Conservation (phyloP, 140 eudicot genomes). For the Flaveria floridana region DNA sequence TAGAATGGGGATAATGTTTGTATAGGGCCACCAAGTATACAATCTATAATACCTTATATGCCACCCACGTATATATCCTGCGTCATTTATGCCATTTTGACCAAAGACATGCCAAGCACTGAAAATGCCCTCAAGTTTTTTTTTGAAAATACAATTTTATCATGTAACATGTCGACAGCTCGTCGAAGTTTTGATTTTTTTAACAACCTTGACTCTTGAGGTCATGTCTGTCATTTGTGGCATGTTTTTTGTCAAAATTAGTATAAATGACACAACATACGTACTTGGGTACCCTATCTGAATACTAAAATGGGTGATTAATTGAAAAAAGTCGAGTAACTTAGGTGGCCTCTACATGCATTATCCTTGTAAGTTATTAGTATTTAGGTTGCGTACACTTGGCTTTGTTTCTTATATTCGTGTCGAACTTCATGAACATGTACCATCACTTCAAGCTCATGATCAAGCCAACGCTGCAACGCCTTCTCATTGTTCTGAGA, state of each 20-base stretch:
- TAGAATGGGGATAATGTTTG: not conserved
- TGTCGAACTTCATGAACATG: constrained; percentile 95
- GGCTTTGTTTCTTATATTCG: constrained; percentile 94
- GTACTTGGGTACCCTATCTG: not conserved
- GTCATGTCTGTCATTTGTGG: not conserved
- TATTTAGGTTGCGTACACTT: constrained; percentile 65
- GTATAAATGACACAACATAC: not conserved
- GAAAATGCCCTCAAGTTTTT: not conserved
- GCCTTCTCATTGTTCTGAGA: constrained; percentile 78
- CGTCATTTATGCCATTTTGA: not conserved
- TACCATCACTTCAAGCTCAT: constrained; percentile 96
- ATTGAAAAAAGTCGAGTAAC: not conserved
- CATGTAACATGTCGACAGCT: not conserved
- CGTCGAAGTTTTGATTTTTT: not conserved
- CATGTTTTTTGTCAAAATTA: not conserved
- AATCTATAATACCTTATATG: not conserved
- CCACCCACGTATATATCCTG: not conserved
- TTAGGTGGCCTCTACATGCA: not conserved
- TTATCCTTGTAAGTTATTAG: not conserved
- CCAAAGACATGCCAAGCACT: not conserved
- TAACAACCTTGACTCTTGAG: not conserved
- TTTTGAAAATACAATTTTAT: not conserved
- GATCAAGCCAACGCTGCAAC: constrained; percentile 96
- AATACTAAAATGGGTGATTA: not conserved
- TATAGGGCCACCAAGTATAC: not conserved